Evolutionary conservation across 2,329 filamentous ascomycete genomes (phyloP), one percentile per base, ranked within the genome.

Genomic region (Fusarium tjaetaba): DNA sequence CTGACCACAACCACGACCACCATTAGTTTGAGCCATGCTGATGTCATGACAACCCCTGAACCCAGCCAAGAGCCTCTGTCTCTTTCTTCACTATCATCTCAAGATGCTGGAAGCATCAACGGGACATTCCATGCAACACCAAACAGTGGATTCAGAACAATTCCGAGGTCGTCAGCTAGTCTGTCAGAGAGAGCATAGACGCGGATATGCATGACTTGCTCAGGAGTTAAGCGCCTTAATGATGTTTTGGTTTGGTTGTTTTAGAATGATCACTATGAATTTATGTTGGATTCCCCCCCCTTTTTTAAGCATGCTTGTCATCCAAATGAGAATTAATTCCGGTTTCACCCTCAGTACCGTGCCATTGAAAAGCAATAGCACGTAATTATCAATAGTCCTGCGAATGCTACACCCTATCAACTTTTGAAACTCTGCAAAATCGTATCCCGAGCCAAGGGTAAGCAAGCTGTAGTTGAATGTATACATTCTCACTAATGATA

Each of bases 391-490:
- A 16, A 48, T 32, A 10, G 67, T 61, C 45, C 73, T 46, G n/a
- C 64, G 60, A 32, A 73, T 52, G 5, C 65, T 64, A 15, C 66
- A 65, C 61, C 81, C 78, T 28, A 81, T 81, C 45, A 81, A 53
- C 15, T 78, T 73, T 3, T 77, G 75, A 28, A 81, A 79, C 61
- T 76, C 62, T 9, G 79, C 75, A 10, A 82, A 60, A 41, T 45
- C 66, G 41, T 80, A 76, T 5, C 79, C 78, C 15, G 79, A 73
- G 38, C 75, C 75, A 24, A 82, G 66, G 5, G 79, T 77, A 13
- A 81, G 80, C 78, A 13, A 81, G 77, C 70, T 82, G 80, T 1
- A 81, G 73, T 75, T 81, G 77, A 16, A 81, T 76, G 9, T 78
- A 72, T 11, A 76, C 77, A 61, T 82, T 79, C n/a, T 80, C 78